phyloP scores from a whole-genome alignment of 78 protist genomes.

The Dictyostelium citrinum region DNA sequence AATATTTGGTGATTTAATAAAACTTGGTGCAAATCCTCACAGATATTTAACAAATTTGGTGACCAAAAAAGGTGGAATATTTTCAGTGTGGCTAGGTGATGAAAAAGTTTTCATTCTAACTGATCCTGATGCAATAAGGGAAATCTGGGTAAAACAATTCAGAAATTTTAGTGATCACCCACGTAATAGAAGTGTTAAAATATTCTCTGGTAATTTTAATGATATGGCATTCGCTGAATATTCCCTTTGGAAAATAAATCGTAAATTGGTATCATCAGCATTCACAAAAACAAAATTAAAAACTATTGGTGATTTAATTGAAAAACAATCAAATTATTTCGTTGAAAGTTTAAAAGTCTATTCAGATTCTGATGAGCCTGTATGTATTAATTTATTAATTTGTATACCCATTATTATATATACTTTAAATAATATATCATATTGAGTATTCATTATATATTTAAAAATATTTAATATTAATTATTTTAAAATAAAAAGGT shows the following conservation, averaged over 20 bases:
- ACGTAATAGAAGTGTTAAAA: not conserved
- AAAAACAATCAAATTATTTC: not conserved
- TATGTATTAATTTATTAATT: not conserved
- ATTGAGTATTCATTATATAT: too few relatives aligned
- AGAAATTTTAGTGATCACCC: not conserved
- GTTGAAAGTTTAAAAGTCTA: not conserved
- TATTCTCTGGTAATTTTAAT: not conserved
- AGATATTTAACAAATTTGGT: not conserved
- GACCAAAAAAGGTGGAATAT: not conserved
- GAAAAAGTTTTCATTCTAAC: not conserved
- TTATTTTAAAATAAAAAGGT: too few relatives aligned
- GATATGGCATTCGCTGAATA: not conserved
- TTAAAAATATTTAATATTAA: too few relatives aligned
- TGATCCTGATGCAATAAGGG: not conserved
- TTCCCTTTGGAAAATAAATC: not conserved
- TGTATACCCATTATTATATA: too few relatives aligned
- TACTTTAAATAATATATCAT: too few relatives aligned
- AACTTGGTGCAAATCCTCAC: not conserved
- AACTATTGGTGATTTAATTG: not conserved
- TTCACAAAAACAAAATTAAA: slow-evolving; percentile 44
- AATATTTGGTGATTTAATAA: not conserved
- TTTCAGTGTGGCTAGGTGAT: slow-evolving; percentile 42
- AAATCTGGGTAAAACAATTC: not conserved
- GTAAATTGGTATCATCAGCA: slow-evolving; percentile 11
- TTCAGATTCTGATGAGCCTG: not conserved